Evolutionary conservation across 106 monocot genomes (phyloP), one percentile per base, ranked within the genome.

Genomic region (Cymbidium sinense): DNA sequence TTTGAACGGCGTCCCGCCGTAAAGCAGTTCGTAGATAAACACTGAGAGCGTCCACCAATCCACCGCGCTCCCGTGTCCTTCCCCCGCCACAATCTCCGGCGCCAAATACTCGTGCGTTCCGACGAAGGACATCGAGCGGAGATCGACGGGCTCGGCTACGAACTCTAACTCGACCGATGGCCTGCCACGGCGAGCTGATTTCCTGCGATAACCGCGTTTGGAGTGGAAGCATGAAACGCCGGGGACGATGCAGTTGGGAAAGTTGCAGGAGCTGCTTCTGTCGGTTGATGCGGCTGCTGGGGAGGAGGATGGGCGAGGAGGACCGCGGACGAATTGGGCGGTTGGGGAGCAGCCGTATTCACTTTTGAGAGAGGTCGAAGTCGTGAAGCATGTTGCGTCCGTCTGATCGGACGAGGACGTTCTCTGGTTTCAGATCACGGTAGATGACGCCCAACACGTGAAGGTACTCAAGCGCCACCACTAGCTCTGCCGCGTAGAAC

Each of bases 51-150:
- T 95, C 91, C 95, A 89, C 95, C 95, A 95, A 76, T 95, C 95
- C 9, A 95, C 95, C 2, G 89, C 71, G 76, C 84, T 82, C 54
- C 91, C 95, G 76, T 95, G 95, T 11, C 91, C 95, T 27, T 95
- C 95, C 1, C 95, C 93, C 33, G 95, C 85, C 50, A 95, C 88
- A 61, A 95, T 92, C 86, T 95, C 92, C 8, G 92, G 95, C 4
- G 88, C 88, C 21, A 95, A 82, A 79, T 95, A 95, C 80, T 95
- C 95, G 77, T 95, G 95, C 36, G 95, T 95, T 0, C 95, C 95
- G 23, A 95, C 95, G 77, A 95, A 95, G 2, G 93, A 90, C 90
- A 88, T 90, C 28, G 95, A 95, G 12, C 93, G 88, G 29, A 85
- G 85, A 20, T 91, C 90, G 7, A 93, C 86, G 4, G 95, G 95